Evolutionary conservation across 2,329 filamentous ascomycete species (phyloP).

Genomic region (Xylariaceae sp.): DNA sequence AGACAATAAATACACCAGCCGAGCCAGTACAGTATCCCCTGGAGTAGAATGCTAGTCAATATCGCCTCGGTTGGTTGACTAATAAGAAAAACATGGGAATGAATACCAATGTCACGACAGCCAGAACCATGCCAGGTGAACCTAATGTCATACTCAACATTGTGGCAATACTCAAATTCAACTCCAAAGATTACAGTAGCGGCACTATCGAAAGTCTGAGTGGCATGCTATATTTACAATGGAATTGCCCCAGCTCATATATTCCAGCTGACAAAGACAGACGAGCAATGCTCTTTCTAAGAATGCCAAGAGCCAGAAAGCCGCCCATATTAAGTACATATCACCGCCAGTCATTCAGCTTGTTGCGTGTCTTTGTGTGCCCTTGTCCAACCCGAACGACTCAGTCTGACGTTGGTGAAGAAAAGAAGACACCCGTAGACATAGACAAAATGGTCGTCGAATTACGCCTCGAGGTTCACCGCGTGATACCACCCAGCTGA

Average conservation of each 20-base stretch:
- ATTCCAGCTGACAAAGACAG: not conserved
- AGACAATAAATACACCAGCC: slow-evolving; percentile 28
- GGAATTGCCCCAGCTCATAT: not conserved
- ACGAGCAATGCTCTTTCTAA: not conserved
- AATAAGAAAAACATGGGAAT: not conserved
- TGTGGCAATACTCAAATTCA: not conserved
- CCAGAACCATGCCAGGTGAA: not conserved
- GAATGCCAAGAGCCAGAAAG: not conserved
- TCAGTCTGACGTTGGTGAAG: not conserved
- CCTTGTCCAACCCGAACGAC: not conserved
- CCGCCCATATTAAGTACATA: not conserved
- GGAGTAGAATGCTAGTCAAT: not conserved
- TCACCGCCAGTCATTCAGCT: not conserved
- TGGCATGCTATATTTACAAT: not conserved
- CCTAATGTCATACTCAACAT: slow-evolving; percentile 6
- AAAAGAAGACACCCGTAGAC: not conserved
- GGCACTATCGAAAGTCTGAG: not conserved
- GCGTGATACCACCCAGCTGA: not conserved
- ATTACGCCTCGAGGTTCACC: not conserved
- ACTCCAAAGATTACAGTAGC: not conserved
- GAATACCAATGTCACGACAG: slow-evolving; percentile 4
- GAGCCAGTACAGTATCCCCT: slow-evolving; percentile 19
- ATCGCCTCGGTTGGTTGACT: not conserved
- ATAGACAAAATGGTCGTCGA: not conserved
- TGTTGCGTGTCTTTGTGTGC: not conserved